A percentile compares a stretch with the other conserved stretches of the same genome.
Evolutionary conservation across 345 rosid genomes (phyloP).

Genomic region (Eucalyptus lansdowneana): DNA sequence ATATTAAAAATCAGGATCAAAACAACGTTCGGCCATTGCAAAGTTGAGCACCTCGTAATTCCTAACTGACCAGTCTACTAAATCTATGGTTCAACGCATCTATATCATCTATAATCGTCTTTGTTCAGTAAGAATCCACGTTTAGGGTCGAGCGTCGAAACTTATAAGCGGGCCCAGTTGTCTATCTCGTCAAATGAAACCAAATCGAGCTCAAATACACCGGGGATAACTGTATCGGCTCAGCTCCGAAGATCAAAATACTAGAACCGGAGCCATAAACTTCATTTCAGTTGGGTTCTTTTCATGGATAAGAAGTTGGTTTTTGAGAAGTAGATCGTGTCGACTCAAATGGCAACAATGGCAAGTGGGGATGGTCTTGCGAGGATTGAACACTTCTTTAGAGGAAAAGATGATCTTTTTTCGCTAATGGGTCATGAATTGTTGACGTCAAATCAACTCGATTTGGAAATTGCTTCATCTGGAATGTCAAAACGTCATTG

Average conservation of each 20-base stretch:
- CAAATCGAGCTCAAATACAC: background rate
- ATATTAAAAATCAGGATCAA: background rate
- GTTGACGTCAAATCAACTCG: background rate
- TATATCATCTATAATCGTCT: background rate
- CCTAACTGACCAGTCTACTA: background rate
- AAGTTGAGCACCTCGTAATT: background rate
- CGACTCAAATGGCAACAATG: background rate
- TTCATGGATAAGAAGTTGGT: background rate
- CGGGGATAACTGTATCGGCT: rapidly evolving
- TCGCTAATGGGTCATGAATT: background rate
- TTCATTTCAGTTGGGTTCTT: background rate
- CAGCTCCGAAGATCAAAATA: background rate
- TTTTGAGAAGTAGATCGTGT: background rate
- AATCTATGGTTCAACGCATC: background rate
- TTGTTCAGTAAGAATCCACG: background rate
- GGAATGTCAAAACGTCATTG: background rate
- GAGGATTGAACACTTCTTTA: background rate
- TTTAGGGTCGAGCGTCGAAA: background rate
- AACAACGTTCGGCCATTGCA: rapidly evolving
- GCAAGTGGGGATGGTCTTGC: background rate
- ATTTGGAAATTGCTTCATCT: background rate
- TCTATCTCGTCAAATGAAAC: background rate
- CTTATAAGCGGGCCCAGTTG: too few species aligned
- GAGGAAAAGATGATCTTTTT: background rate
- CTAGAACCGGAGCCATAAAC: background rate